These are phyloP conservation scores for Cutaneotrichosporon spelunceum DNA, from an alignment of 1,284 basidiomycete species.

Conservation along the genomic window DNA sequence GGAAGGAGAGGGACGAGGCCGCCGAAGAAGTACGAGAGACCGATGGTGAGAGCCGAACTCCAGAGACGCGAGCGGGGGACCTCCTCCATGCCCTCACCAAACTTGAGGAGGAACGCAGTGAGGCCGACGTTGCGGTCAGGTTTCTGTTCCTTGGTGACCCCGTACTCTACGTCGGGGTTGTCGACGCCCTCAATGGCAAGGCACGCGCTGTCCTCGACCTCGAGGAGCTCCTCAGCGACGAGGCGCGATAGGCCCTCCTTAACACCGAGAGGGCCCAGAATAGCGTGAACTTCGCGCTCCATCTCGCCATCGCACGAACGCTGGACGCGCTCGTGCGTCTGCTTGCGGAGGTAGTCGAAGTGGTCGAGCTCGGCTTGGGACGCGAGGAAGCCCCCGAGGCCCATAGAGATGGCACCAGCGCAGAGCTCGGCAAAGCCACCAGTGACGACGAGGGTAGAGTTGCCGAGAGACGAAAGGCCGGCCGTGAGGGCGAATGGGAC, in stretches of 20 bases:
- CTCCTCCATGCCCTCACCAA: slow-evolving; percentile 87
- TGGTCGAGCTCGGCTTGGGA: slow-evolving; percentile 95
- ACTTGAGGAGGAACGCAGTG: slow-evolving; percentile 87
- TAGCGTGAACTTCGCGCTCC: slow-evolving; percentile 85
- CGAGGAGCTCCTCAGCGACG: slow-evolving; percentile 70
- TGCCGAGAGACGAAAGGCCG: slow-evolving; percentile 83
- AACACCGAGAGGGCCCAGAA: slow-evolving; percentile 84
- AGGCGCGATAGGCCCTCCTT: slow-evolving; percentile 73
- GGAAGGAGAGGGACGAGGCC: slow-evolving; percentile 84
- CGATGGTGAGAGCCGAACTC: slow-evolving; percentile 87
- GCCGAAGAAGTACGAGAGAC: slow-evolving; percentile 70
- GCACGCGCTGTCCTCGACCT: slow-evolving; percentile 58
- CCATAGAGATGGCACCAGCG: slow-evolving; percentile 92
- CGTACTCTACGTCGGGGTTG: slow-evolving; percentile 66
- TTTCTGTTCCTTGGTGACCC: slow-evolving; percentile 45
- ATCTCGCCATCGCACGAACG: slow-evolving; percentile 89
- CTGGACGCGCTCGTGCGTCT: slow-evolving; percentile 74
- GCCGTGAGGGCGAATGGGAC: slow-evolving; percentile 83
- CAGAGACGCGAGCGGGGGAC: slow-evolving; percentile 67
- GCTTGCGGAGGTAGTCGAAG: slow-evolving; percentile 73
- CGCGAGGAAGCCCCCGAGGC: slow-evolving; percentile 93
- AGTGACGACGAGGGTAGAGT: slow-evolving; percentile 81
- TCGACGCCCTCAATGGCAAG: slow-evolving; percentile 23
- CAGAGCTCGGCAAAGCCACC: slow-evolving; percentile 89
- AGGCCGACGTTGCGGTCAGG: slow-evolving; percentile 62